Percentiles rank a stretch among this genome's conserved stretches.
These are phyloP conservation scores for Batkoa obscura DNA, from an alignment of 371 early-diverging fungal genomes.

Conservation along the genomic window DNA sequence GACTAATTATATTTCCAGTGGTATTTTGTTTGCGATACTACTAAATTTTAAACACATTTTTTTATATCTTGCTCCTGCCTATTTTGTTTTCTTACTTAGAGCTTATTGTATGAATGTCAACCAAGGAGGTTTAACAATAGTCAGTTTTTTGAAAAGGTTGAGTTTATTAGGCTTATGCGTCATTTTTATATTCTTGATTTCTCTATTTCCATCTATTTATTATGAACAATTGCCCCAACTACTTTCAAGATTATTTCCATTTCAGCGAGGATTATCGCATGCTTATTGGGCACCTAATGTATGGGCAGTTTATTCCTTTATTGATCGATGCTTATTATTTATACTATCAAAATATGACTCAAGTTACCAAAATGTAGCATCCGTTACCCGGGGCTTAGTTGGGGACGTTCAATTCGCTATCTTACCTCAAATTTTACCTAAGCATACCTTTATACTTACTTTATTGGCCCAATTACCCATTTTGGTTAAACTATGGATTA, in stretches of 20 bases:
- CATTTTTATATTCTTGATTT: slow-evolving; percentile 41
- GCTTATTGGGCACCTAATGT: slow-evolving; percentile 96
- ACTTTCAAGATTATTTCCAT: slow-evolving; percentile 80
- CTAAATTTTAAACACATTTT: slow-evolving; percentile 95
- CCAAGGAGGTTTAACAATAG: not conserved
- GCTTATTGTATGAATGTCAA: slow-evolving; percentile 43
- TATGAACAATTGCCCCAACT: slow-evolving; percentile 50
- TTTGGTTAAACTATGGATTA: slow-evolving; percentile 29
- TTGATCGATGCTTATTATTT: slow-evolving; percentile 52
- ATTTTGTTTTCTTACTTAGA: slow-evolving; percentile 74
- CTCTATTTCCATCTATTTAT: slow-evolving; percentile 65
- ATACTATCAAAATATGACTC: slow-evolving; percentile 22
- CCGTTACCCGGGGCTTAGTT: slow-evolving; percentile 80
- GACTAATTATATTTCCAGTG: slow-evolving; percentile 37
- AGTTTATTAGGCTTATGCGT: slow-evolving; percentile 42
- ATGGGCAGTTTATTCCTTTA: slow-evolving; percentile 82
- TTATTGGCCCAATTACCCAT: slow-evolving; percentile 36
- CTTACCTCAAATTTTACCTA: slow-evolving; percentile 51
- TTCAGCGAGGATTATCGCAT: slow-evolving; percentile 87
- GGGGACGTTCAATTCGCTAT: slow-evolving; percentile 74
- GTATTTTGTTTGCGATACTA: slow-evolving; percentile 61
- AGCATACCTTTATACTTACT: slow-evolving; percentile 57
- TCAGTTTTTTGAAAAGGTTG: slow-evolving; percentile 16
- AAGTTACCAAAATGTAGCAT: too few relatives aligned
- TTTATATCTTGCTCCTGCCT: slow-evolving; percentile 85